Evolutionary conservation across 371 early-diverging fungal species (phyloP).

Genomic region (Syncephalastrum contaminatum): DNA sequence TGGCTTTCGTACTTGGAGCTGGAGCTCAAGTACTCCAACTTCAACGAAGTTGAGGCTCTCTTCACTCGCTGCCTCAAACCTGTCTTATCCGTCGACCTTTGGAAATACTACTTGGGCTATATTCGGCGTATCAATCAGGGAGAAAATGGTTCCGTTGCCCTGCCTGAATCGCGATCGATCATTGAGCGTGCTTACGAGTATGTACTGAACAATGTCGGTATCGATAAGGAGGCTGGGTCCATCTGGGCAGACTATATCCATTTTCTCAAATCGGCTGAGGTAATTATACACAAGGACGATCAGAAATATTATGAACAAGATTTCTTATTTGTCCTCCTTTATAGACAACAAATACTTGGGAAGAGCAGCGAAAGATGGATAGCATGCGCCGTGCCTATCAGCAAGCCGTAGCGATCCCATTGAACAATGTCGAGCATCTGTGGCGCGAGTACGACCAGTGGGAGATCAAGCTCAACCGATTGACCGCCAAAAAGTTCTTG

Average conservation of each 20-base stretch:
- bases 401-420: conserved; percentile 82
- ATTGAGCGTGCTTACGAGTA: conserved; percentile 88
- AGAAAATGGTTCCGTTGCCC: conserved; percentile 43
- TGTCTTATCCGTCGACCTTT: conserved; percentile 84
- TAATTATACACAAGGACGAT: conserved; percentile 27
- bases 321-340: background rate
- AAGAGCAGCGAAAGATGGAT: conserved; percentile 89
- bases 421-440: conserved; percentile 82
- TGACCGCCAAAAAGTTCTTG: conserved; percentile 88
- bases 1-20: conserved; percentile 86
- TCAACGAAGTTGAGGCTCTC: conserved; percentile 78
- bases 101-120: conserved; percentile 88
- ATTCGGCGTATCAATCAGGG: conserved; percentile 75
- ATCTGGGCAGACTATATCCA: conserved; percentile 91
- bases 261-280: conserved; percentile 81
- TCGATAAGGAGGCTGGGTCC: conserved; percentile 86
- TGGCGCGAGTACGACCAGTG: conserved; percentile 96
- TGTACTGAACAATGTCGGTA: conserved; percentile 83
- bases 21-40: conserved; percentile 76
- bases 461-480: conserved; percentile 85
- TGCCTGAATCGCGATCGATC: conserved; percentile 69
- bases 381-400: conserved; percentile 85
- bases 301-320: background rate
- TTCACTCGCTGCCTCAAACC: conserved; percentile 82
- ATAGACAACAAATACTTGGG: conserved; percentile 76